Evolutionary conservation across 2,329 filamentous ascomycete genomes (phyloP).

Genomic region (Alternaria gansuensis): DNA sequence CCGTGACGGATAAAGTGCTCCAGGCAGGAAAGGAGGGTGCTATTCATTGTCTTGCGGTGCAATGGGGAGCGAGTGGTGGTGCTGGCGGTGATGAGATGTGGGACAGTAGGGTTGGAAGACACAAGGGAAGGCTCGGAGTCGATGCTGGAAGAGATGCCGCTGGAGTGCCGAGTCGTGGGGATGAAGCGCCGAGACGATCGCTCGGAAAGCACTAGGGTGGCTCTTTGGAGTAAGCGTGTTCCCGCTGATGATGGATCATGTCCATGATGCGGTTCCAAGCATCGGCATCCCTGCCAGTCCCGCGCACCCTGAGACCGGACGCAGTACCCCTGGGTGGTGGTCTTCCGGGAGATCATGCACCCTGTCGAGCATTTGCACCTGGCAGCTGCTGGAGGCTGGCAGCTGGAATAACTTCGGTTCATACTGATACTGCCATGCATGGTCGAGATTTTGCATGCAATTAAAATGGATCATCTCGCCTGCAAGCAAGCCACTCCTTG

Average conservation of each 20-base stretch:
- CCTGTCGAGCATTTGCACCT: constrained; percentile 30
- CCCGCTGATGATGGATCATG: constrained; percentile 38
- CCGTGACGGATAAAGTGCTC: neutral
- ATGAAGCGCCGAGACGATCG: constrained; percentile 40
- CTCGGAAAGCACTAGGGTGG: constrained; percentile 38
- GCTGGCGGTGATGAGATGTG: neutral
- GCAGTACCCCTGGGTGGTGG: constrained; percentile 28
- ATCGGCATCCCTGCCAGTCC: constrained; percentile 42
- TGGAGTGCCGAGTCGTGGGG: constrained; percentile 35
- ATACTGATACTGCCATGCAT: neutral
- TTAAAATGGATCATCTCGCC: neutral
- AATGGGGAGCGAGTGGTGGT: neutral
- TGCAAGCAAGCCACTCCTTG: constrained; percentile 1
- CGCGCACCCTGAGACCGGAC: constrained; percentile 41
- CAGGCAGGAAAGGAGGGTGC: neutral
- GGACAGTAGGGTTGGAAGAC: neutral
- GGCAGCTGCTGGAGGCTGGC: neutral
- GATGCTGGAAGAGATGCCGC: constrained; percentile 33
- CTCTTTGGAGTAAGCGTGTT: constrained; percentile 34
- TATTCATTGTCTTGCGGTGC: neutral
- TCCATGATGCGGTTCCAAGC: constrained; percentile 32
- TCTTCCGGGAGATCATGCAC: constrained; percentile 50
- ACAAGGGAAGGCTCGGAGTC: constrained; percentile 21
- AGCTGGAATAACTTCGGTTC: neutral
- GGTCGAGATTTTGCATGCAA: neutral